Conservation (phyloP, 2,329 filamentous ascomycete species). For the Botrytis tulipae region DNA sequence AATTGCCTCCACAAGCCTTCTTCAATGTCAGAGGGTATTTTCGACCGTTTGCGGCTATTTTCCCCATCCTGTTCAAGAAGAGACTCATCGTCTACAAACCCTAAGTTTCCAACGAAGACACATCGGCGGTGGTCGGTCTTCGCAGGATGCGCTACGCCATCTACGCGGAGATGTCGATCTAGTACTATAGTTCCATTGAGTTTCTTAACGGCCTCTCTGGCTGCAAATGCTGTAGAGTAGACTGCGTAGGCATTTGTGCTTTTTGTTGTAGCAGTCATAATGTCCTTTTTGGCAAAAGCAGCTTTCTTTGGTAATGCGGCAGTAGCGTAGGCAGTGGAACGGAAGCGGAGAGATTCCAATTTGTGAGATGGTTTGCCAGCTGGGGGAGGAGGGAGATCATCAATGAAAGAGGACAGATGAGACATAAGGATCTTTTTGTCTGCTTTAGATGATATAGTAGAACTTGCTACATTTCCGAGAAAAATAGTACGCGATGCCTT, state of each 20-base stretch:
- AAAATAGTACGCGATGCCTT: constrained; percentile 91
- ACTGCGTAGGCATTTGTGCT: constrained; percentile 94
- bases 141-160: constrained; percentile 84
- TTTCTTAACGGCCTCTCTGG: constrained; percentile 69
- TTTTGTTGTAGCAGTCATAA: constrained; percentile 88
- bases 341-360: constrained; percentile 89
- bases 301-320: constrained; percentile 83
- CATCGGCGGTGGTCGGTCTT: constrained; percentile 82
- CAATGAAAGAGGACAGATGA: constrained; percentile 76
- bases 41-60: constrained; percentile 69
- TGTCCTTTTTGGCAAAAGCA: constrained; percentile 85
- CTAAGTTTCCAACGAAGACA: constrained; percentile 93
- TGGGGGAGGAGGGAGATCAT: constrained; percentile 48
- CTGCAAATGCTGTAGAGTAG: constrained; percentile 72
- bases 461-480: constrained; percentile 82
- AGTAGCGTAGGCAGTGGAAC: constrained; percentile 82
- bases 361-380: constrained; percentile 58
- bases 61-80: constrained; percentile 64
- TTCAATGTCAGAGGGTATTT: constrained; percentile 79
- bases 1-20: constrained; percentile 90
- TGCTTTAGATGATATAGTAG: constrained; percentile 78
- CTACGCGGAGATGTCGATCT: constrained; percentile 84
- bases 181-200: constrained; percentile 85
- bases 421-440: constrained; percentile 74
- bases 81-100: constrained; percentile 91